phyloP scores from a whole-genome alignment of 2,329 filamentous ascomycete genomes.

The Fusarium sp. region DNA sequence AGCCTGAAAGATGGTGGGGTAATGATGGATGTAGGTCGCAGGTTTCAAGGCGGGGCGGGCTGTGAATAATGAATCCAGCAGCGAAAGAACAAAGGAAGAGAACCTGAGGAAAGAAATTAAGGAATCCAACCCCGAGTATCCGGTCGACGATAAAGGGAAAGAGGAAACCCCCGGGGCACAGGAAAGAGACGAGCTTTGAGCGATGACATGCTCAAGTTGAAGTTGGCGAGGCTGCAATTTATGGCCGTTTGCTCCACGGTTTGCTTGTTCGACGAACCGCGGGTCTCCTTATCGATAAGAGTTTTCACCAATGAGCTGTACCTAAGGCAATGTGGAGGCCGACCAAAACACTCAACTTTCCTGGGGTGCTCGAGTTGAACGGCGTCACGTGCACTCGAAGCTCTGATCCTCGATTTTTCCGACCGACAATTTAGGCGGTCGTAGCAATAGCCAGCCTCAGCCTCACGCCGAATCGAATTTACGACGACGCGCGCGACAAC shows the following conservation, averaged over 20 bases:
- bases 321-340: slow-evolving; percentile 13
- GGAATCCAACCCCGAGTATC: slow-evolving; percentile 28
- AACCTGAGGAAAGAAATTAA: not conserved
- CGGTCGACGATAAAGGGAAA: slow-evolving; percentile 24
- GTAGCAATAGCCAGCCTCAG: slow-evolving; percentile 46
- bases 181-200: slow-evolving; percentile 31
- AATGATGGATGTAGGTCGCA: slow-evolving; percentile 27
- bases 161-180: slow-evolving; percentile 32
- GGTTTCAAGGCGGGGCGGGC: slow-evolving; percentile 29
- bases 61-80: slow-evolving; percentile 13
- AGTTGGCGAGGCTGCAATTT: slow-evolving; percentile 47
- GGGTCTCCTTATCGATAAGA: slow-evolving; percentile 43
- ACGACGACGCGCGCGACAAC: slow-evolving; percentile 42
- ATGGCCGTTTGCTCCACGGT: slow-evolving; percentile 36
- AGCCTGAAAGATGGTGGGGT: slow-evolving; percentile 38
- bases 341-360: slow-evolving; percentile 9
- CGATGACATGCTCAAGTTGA: slow-evolving; percentile 47
- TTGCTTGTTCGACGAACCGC: slow-evolving; percentile 33
- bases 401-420: slow-evolving; percentile 52
- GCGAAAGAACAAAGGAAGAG: slow-evolving; percentile 1
- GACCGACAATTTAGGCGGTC: slow-evolving; percentile 51
- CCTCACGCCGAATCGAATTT: slow-evolving; percentile 47
- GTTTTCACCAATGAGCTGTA: slow-evolving; percentile 25
- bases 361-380: not conserved
- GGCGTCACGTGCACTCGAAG: slow-evolving; percentile 45